Evolutionary conservation across 2,329 filamentous ascomycete genomes (phyloP), one percentile per base, ranked within the genome.

Genomic region (Pseudogymnoascus sp.): DNA sequence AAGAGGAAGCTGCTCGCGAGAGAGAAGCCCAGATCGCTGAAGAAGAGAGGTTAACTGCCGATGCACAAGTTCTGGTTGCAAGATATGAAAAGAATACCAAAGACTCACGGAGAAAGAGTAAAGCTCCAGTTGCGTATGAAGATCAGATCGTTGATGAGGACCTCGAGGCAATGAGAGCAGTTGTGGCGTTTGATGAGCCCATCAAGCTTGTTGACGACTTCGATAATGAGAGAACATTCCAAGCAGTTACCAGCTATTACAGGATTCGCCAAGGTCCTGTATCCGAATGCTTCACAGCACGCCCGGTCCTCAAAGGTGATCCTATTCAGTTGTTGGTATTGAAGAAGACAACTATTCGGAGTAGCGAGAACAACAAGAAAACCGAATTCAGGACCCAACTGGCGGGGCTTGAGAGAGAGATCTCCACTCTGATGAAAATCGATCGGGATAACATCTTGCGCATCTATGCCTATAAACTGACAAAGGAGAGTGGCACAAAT

Each of bases 381-480:
- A 78, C 83, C 26, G 81, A 86, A 16, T 85, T 91, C 72, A 92
- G 92, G 71, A 88, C 89, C 72, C 84, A 89, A 66, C 80, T 97
- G 61, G 87, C 91, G 70, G 81, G 82, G 6, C 82, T 96, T 23
- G 93, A 97, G 74, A 83, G 83, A 42, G 84, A 89, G 65, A 80
- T 99, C 37, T 89, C 93, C 67, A 80, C 84, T 8, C 78, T 96
- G 61, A 95, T 90, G 73, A 84, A 83, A 68, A 78, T 95, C 40
- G 83, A 85, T 3, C 91, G 97, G 73, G 82, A 85, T 23, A 91
- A 92, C 71, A 77, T 97, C 11, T 82, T 95, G 47, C 86, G 89
- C 60, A 80, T 97, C 39, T 80, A 96, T 64, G 91, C 93, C 66
- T 96, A 92, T 76, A 91, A 90, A 69, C 89, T 97, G 66, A 81